phyloP scores from a whole-genome alignment of 352 stramenopile species.

The Nothophytophthora sp. region DNA sequence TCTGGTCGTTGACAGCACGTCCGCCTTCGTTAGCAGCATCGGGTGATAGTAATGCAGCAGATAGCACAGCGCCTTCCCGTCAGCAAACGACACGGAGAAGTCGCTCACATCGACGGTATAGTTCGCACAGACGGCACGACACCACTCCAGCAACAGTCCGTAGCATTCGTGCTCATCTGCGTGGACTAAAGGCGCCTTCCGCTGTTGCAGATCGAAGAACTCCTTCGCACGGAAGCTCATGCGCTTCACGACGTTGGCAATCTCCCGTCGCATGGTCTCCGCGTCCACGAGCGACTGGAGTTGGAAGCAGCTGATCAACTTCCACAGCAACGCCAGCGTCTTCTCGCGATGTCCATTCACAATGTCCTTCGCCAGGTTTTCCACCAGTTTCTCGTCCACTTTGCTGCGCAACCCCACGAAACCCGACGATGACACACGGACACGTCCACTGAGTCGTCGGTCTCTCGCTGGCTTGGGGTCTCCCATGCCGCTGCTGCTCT shows the following conservation, averaged over 20 bases:
- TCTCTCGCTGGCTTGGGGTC: constrained; percentile 6
- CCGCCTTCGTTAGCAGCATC: constrained; percentile 74
- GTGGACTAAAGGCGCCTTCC: constrained; percentile 32
- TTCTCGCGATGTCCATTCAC: constrained; percentile 95
- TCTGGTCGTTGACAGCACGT: constrained; percentile 55
- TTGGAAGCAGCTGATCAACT: constrained; percentile 92
- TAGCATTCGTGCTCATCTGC: constrained; percentile 56
- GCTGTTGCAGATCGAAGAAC: constrained; percentile 55
- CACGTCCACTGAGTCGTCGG: constrained; percentile 18
- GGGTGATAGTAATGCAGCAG: constrained; percentile 97
- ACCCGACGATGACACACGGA: constrained; percentile 31
- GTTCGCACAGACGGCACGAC: constrained; percentile 89
- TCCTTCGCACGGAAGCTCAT: constrained; percentile 73
- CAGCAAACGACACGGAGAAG: constrained; percentile 93
- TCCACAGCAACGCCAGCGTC: constrained; percentile 95
- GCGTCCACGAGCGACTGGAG: constrained; percentile 86
- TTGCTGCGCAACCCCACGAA: constrained; percentile 55
- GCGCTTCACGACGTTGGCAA: constrained; percentile 58
- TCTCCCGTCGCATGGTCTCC: constrained; percentile 77
- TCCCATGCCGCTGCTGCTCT: constrained; percentile 16
- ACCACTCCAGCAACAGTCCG: constrained; percentile 91
- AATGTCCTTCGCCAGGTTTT: constrained; percentile 91
- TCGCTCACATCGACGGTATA: constrained; percentile 88
- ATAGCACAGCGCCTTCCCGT: constrained; percentile 92
- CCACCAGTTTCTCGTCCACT: constrained; percentile 61